phyloP scores from a whole-genome alignment of 768 basidiomycete species.

The Rubroboletus satanas region DNA sequence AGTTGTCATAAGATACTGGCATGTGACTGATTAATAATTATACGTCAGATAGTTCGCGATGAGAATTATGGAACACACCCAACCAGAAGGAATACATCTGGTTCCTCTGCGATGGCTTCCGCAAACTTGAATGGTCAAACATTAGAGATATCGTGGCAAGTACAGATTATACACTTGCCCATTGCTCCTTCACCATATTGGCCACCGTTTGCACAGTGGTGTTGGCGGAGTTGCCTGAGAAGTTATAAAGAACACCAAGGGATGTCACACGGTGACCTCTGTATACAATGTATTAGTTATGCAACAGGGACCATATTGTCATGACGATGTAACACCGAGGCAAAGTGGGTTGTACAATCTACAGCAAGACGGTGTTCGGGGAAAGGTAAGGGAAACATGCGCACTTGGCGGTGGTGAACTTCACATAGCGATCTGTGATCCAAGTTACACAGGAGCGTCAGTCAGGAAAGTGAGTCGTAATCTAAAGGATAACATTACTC shows the following conservation, averaged over 20 bases:
- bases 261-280: conserved; percentile 71
- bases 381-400: conserved; percentile 14
- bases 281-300: background rate
- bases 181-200: conserved; percentile 74
- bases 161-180: conserved; percentile 44
- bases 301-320: background rate
- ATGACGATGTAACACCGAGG: background rate
- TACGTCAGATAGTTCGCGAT: background rate
- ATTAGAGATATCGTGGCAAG: background rate
- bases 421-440: conserved; percentile 51
- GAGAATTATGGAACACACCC: conserved; percentile 40
- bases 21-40: conserved; percentile 70
- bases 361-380: background rate
- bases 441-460: conserved; percentile 32
- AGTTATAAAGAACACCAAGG: conserved; percentile 76
- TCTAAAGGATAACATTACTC: conserved; percentile 3
- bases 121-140: conserved; percentile 48
- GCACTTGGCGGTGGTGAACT: conserved; percentile 72
- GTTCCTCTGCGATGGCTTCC: conserved; percentile 74
- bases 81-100: conserved; percentile 76
- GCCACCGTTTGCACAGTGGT: conserved; percentile 72
- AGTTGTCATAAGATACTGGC: conserved; percentile 69
- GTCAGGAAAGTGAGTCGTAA: conserved; percentile 12
- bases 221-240: conserved; percentile 63
- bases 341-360: background rate